These are phyloP conservation scores for Boletus sp. DNA, from an alignment of 768 basidiomycete species.

Conservation along the genomic window DNA sequence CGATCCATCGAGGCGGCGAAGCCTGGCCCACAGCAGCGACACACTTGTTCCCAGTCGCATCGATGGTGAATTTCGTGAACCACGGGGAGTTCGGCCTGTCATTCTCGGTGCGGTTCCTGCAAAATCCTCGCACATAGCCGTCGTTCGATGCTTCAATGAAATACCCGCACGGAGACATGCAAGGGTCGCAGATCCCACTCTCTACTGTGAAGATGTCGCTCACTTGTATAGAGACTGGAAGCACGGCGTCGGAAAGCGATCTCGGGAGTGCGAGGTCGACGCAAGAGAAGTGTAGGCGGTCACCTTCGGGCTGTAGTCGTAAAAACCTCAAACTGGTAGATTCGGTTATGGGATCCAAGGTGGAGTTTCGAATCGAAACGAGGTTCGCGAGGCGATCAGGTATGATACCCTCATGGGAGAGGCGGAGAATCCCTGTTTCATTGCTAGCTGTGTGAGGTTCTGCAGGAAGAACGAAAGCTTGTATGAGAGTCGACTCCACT, in stretches of 20 bases:
- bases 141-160: constrained; percentile 3
- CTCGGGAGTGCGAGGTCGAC: neutral
- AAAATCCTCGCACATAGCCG: constrained; percentile 4
- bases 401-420: constrained; percentile 2
- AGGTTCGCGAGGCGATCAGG: neutral
- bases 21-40: neutral
- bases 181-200: neutral
- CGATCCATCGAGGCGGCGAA: neutral
- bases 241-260: neutral
- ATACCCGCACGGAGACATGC: neutral
- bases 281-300: neutral
- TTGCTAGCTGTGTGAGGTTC: neutral
- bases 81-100: no score
- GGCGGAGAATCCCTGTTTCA: neutral
- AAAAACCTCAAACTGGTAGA: neutral
- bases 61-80: constrained; percentile 8
- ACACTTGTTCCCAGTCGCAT: constrained; percentile 1
- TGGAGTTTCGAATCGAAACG: constrained; percentile 4
- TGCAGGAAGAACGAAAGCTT: neutral
- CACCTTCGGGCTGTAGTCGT: neutral
- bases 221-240: neutral
- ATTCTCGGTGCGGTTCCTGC: neutral
- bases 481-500: neutral
- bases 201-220: constrained; percentile 1
- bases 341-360: neutral